phyloP scores from a whole-genome alignment of 805 yeast genomes.

The Cyberlindnera subsufficiens region DNA sequence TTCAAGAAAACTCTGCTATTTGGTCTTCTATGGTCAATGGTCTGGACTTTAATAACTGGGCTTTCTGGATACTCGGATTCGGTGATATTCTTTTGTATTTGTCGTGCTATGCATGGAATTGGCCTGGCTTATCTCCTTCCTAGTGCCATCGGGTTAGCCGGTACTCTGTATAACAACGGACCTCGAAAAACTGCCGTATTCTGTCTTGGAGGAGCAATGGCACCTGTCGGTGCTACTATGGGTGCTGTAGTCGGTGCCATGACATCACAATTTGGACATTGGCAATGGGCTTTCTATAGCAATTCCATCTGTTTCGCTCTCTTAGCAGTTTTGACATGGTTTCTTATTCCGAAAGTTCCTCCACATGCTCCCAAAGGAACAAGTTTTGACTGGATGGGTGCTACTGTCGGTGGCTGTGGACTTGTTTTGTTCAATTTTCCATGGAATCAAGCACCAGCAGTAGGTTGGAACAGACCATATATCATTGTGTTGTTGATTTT shows the following conservation, averaged over 20 bases:
- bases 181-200: constrained; percentile 45
- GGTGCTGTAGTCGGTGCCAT: constrained; percentile 49
- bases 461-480: constrained; percentile 59
- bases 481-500: constrained; percentile 50
- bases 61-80: constrained; percentile 44
- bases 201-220: constrained; percentile 50
- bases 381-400: constrained; percentile 47
- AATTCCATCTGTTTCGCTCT: constrained; percentile 30
- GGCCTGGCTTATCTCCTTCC: constrained; percentile 56
- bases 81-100: constrained; percentile 42
- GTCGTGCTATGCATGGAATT: constrained; percentile 56
- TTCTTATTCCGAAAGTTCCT: constrained; percentile 28
- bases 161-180: constrained; percentile 40
- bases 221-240: constrained; percentile 53
- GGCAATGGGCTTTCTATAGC: constrained; percentile 48
- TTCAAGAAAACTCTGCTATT: constrained; percentile 42
- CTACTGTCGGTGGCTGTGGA: constrained; percentile 52
- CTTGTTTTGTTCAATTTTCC: constrained; percentile 59
- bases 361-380: constrained; percentile 14
- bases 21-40: constrained; percentile 49
- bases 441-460: constrained; percentile 72
- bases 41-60: constrained; percentile 61
- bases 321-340: constrained; percentile 25
- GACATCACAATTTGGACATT: constrained; percentile 35
- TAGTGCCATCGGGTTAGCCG: constrained; percentile 51